Percentiles rank a stretch among this genome's conserved stretches.
phyloP scores from a whole-genome alignment of 2,329 filamentous ascomycete genomes.

The Neocucurbitaria cava region DNA sequence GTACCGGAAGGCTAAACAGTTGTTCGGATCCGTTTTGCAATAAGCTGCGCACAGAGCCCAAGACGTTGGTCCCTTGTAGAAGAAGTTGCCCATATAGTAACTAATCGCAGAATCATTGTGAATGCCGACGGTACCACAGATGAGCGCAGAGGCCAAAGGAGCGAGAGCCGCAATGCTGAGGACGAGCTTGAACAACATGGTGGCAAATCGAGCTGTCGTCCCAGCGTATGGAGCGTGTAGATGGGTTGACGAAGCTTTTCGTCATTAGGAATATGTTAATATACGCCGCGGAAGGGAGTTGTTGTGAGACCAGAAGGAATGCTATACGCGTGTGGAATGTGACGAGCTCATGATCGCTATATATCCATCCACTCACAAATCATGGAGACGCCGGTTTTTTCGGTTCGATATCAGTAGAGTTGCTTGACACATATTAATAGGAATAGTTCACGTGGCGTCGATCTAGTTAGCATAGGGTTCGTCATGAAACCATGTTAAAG shows the following conservation, averaged over 20 bases:
- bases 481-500: background rate
- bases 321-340: background rate
- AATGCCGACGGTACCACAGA: slow-evolving; percentile 20
- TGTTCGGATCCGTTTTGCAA: slow-evolving; percentile 20
- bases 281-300: background rate
- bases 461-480: background rate
- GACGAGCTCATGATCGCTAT: background rate
- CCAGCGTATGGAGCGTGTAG: background rate
- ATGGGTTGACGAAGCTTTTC: background rate
- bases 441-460: background rate
- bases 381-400: background rate
- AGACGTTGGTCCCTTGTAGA: slow-evolving; percentile 23
- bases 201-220: background rate
- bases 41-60: slow-evolving; percentile 29
- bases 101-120: slow-evolving; percentile 11
- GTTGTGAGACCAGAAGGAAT: background rate
- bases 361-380: background rate
- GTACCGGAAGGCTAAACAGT: slow-evolving; percentile 28
- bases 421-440: background rate
- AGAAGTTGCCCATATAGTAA: slow-evolving; percentile 35
- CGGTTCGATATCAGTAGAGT: background rate
- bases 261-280: background rate
- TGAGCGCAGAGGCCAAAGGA: background rate
- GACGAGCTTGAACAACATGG: background rate
- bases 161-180: background rate